Evolutionary conservation across 179 eudicot genomes (phyloP), one percentile per base, ranked within the genome.

Genomic region (Actinidia arguta): DNA sequence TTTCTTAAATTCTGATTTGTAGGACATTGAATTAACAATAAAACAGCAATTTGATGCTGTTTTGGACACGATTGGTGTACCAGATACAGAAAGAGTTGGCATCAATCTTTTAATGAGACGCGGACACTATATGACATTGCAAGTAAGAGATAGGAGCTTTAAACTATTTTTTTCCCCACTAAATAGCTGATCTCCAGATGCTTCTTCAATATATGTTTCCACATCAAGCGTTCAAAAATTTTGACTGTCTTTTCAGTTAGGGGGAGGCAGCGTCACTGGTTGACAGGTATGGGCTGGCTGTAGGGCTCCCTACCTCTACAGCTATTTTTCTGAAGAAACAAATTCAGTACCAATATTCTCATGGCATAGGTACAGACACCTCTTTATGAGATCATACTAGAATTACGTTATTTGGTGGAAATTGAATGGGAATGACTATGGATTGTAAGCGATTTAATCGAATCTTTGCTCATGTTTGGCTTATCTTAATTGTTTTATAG

Each of bases 121-220:
- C 67, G 99, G 98, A 83, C 92, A 95, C 78, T 97, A 95, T 87
- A 95, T 97, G 99, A 97, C 98, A 51, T 86, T 95, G 90, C 99
- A 95, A 94, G 99, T 96, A 81, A 25, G 66, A 68, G 8, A 55
- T 24, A 16, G 16, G 54, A 79, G 25, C 13, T 54, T 69, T 25
- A 56, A 14, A 8, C 25, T 17, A 9, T 56, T 24, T 81, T 7
- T 67, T 13, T 42, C 67, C 17, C n/a, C 7, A 36, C 31, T 52
- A 31, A 36, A n/a, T n/a, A n/a, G n/a, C 1, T 27, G 67, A 51
- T 67, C 48, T 79, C 54, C 39, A 13, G 46, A 80, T 54, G 67
- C 54, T 79, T 80, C 69, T 70, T 73, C 48, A 48, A 50, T 72
- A 6, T 46, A 16, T 44, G 22, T 22, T 61, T 54, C 63, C 4